These are phyloP conservation scores for Dactylella cylindrospora DNA, from an alignment of 2,329 filamentous ascomycete genomes.

Conservation along the genomic window DNA sequence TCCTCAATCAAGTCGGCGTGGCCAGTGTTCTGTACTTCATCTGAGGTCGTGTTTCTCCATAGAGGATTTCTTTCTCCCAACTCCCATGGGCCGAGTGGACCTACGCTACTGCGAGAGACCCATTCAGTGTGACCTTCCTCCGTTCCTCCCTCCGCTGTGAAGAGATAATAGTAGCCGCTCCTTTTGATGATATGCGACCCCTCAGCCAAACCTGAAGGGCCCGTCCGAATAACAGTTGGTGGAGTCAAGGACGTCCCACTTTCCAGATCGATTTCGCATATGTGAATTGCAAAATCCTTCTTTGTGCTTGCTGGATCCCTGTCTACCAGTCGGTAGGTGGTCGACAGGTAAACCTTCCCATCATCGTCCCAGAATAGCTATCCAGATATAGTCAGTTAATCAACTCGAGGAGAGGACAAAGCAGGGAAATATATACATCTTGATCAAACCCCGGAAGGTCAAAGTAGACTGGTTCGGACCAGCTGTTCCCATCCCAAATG, in stretches of 20 bases:
- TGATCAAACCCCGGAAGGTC: slow-evolving; percentile 53
- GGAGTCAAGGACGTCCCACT: slow-evolving; percentile 54
- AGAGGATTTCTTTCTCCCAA: slow-evolving; percentile 61
- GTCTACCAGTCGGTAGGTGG: slow-evolving; percentile 52
- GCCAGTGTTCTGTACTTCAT: slow-evolving; percentile 56
- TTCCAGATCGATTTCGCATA: slow-evolving; percentile 55
- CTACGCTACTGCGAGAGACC: slow-evolving; percentile 59
- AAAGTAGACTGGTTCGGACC: slow-evolving; percentile 61
- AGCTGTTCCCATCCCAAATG: slow-evolving; percentile 58
- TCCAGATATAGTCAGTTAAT: neutral
- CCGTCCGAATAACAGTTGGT: slow-evolving; percentile 50
- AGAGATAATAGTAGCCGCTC: slow-evolving; percentile 62
- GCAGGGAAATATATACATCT: slow-evolving; percentile 50
- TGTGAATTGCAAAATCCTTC: slow-evolving; percentile 56
- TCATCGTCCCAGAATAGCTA: slow-evolving; percentile 57
- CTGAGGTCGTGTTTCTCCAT: slow-evolving; percentile 46
- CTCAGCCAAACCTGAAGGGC: slow-evolving; percentile 55
- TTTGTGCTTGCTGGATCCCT: slow-evolving; percentile 37
- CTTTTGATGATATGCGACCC: slow-evolving; percentile 63
- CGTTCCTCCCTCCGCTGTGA: slow-evolving; percentile 64
- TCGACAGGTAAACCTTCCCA: slow-evolving; percentile 58
- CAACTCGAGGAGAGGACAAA: slow-evolving; percentile 1
- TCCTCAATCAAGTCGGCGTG: slow-evolving; percentile 58
- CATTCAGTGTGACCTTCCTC: slow-evolving; percentile 63
- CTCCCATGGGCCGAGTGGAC: slow-evolving; percentile 52